phyloP scores from a whole-genome alignment of 2,329 filamentous ascomycete species.

The Fusarium lyarnte region DNA sequence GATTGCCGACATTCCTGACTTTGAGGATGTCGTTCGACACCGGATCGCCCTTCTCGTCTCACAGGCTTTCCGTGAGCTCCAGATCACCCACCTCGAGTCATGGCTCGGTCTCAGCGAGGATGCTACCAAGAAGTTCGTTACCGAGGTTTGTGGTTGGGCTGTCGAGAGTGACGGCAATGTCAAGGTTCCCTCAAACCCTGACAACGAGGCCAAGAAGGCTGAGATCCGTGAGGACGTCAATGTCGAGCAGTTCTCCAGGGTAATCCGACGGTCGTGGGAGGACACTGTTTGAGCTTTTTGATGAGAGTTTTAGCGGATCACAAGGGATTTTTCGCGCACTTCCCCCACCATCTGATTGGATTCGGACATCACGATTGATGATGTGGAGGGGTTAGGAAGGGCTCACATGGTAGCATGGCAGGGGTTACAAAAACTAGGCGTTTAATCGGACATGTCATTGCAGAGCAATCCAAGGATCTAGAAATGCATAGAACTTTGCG shows the following conservation, averaged over 20 bases:
- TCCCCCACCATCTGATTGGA: conserved; percentile 34
- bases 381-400: conserved; percentile 38
- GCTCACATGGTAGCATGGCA: conserved; percentile 46
- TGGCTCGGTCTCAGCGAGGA: conserved; percentile 79
- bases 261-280: conserved; percentile 87
- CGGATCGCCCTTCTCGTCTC: conserved; percentile 89
- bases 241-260: conserved; percentile 83
- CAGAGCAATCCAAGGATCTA: conserved; percentile 49
- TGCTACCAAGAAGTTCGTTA: conserved; percentile 79
- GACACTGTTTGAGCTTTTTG: conserved; percentile 57
- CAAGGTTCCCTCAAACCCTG: conserved; percentile 88
- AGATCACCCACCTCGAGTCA: conserved; percentile 72
- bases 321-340: conserved; percentile 30
- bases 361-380: conserved; percentile 46
- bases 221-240: conserved; percentile 96
- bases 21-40: conserved; percentile 92
- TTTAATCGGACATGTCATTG: conserved; percentile 51
- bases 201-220: conserved; percentile 96
- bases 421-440: conserved; percentile 48
- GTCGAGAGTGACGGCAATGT: conserved; percentile 74
- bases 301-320: conserved; percentile 27
- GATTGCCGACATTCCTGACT: conserved; percentile 91
- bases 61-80: conserved; percentile 80
- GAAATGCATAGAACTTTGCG: conserved; percentile 44
- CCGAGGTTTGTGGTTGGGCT: conserved; percentile 87